A percentile compares a stretch with the other conserved stretches of the same genome.
Evolutionary conservation across 768 basidiomycete species (phyloP).

Genomic region (Collybia sordida): DNA sequence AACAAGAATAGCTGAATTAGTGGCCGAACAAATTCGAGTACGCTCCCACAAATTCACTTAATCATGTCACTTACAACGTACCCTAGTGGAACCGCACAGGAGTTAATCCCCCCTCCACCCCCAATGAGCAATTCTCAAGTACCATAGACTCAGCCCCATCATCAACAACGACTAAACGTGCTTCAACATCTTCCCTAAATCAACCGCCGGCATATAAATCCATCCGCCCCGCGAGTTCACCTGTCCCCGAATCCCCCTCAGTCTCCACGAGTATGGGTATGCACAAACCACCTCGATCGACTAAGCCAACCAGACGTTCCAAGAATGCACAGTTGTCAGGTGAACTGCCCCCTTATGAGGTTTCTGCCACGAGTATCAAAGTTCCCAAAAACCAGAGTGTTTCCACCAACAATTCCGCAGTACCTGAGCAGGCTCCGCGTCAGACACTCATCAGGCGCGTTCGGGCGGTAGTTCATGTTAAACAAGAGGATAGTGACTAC

Average conservation of each 20-base stretch:
- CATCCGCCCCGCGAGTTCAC: conserved; percentile 22
- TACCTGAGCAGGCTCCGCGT: conserved; percentile 9
- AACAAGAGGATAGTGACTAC: conserved; percentile 51
- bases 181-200: conserved; percentile 26
- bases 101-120: conserved; percentile 28
- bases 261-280: conserved; percentile 9
- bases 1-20: conserved; percentile 57
- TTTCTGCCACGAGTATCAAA: not conserved
- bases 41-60: conserved; percentile 14
- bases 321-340: conserved; percentile 6
- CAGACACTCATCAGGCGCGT: conserved; percentile 60
- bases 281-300: conserved; percentile 10
- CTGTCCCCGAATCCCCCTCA: conserved; percentile 21
- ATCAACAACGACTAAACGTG: conserved; percentile 28
- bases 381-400: conserved; percentile 10
- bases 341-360: not conserved
- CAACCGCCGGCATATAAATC: conserved; percentile 28
- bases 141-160: conserved; percentile 26
- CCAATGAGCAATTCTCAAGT: conserved; percentile 27
- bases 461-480: conserved; percentile 62
- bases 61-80: conserved; percentile 4
- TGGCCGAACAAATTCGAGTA: conserved; percentile 49
- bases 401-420: conserved; percentile 9
- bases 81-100: conserved; percentile 14
- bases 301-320: conserved; percentile 7